Conservation (phyloP, 371 early-diverging fungal genomes). For the Mortierella sp. region DNA sequence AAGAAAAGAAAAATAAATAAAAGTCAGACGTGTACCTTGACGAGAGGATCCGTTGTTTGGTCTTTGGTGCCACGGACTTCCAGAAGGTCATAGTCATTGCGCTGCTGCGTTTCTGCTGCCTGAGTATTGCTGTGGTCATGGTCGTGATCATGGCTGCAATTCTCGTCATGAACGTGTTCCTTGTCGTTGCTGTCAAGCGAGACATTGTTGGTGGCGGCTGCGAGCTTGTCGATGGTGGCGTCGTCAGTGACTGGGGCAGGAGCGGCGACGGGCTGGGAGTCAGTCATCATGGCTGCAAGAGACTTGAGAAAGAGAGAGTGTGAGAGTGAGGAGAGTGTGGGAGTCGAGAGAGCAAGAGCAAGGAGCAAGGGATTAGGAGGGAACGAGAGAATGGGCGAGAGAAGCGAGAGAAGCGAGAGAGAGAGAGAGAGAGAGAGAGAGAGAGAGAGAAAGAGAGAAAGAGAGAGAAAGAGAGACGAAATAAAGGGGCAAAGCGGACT, state of each 20-base stretch:
- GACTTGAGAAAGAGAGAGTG: neutral
- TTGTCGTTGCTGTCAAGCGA: slow-evolving; percentile 18
- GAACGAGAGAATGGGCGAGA: neutral
- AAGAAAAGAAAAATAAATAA: neutral
- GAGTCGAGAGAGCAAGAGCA: neutral
- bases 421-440: neutral
- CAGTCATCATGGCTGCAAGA: slow-evolving; percentile 24
- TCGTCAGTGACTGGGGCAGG: slow-evolving; percentile 3
- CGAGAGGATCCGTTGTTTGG: slow-evolving; percentile 65
- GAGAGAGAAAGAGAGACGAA: neutral
- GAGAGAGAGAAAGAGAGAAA: neutral
- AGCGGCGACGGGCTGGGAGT: slow-evolving; percentile 9
- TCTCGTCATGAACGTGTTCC: slow-evolving; percentile 39
- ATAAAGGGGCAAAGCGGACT: neutral
- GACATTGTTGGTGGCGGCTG: slow-evolving; percentile 13
- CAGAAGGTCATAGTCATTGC: slow-evolving; percentile 68
- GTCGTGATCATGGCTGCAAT: slow-evolving; percentile 38
- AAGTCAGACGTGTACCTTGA: slow-evolving; percentile 26
- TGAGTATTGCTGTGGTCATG: slow-evolving; percentile 25
- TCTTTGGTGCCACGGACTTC: slow-evolving; percentile 60
- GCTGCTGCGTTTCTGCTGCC: slow-evolving; percentile 20
- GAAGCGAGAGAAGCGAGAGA: neutral
- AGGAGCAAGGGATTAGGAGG: neutral
- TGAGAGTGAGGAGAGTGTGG: neutral
- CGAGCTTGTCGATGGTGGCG: slow-evolving; percentile 18